Evolutionary conservation across 495 filamentous ascomycete species (phyloP), one percentile per base, ranked within the genome.

Genomic region (Physcia stellaris): DNA sequence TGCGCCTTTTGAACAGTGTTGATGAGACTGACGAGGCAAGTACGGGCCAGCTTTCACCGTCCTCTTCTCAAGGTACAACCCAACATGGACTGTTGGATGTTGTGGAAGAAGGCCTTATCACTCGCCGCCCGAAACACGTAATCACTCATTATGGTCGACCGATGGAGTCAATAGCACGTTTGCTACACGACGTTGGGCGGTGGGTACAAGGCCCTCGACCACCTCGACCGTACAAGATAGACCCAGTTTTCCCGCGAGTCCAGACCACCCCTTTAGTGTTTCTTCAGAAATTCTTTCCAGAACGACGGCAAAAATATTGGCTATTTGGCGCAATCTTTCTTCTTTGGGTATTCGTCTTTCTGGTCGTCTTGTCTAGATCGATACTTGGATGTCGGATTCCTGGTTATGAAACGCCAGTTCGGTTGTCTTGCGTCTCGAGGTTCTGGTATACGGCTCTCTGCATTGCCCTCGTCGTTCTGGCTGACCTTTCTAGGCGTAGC

Each of bases 271-370:
- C 81, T 0, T 59, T 70, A 46, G 59, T 62, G 21, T 48, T 83
- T 10, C 52, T 86, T 30, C 65, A 77, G 32, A 66, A 57, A 24
- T 65, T 62, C 27, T 54, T 79, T 12, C 80, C 78, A 16, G 66
- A 57, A 24, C 59, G 48, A 29, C 60, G 32, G n/a, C 66, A 72
- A 28, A 66, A 71, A 33, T 48, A 72, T 6, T 51, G 57, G 9
- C 52, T 75, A 3, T 57, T 82, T 24, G 51, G 73, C 3, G 51
- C 50, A 7, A 79, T 64, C 35, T 59, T 79, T 31, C 58, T 68
- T 2, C 27, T 73, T 36, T 88, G 83, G 83, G 61, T 81, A 1
- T 48, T 75, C 7, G 62, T 72, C 2, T 88, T 86, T 44, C 57
- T 74, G 13, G 48, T 71, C 2, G 65, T 79, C n/a, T 56, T 80